A percentile compares a stretch with the other conserved stretches of the same genome.
Conservation (phyloP, 164 flowering plant genomes). For the Vitis labrusca region DNA sequence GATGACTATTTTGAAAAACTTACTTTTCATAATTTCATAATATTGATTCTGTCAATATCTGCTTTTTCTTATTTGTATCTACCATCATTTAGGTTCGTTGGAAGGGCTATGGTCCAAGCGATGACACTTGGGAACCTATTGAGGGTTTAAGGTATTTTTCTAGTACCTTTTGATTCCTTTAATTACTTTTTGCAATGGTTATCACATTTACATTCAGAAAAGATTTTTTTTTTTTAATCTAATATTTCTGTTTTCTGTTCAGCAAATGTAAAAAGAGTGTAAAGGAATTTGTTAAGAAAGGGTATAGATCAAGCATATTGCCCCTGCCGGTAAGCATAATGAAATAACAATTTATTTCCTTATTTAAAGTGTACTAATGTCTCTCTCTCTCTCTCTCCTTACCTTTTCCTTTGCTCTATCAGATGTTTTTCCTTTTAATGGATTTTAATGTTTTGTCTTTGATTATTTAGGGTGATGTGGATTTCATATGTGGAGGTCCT, state of each 20-base stretch:
- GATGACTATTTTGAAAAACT: neutral
- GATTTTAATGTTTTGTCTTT: neutral
- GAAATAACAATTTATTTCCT: no score
- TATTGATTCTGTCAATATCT: neutral
- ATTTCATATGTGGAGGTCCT: slow-evolving; percentile 92
- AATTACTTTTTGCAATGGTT: no score
- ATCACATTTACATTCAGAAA: no score
- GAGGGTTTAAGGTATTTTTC: slow-evolving; percentile 49
- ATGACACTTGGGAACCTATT: slow-evolving; percentile 74
- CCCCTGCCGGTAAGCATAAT: slow-evolving; percentile 67
- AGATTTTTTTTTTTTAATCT: no score
- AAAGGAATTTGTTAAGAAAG: slow-evolving; percentile 49
- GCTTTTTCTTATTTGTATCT: neutral
- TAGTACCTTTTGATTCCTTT: neutral
- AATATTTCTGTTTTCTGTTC: no score
- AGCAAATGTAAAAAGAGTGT: slow-evolving; percentile 56
- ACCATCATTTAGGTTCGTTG: slow-evolving; percentile 46
- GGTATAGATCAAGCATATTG: slow-evolving; percentile 43
- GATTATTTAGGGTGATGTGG: slow-evolving; percentile 64
- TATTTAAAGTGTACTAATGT: no score
- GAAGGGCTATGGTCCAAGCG: slow-evolving; percentile 58
- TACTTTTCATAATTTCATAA: no score
- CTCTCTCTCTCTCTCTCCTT: no score
- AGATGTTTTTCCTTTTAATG: neutral
- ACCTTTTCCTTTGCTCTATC: neutral